These are phyloP conservation scores for Ogataea populi-albae DNA, from an alignment of 805 yeast species.

Conservation along the genomic window DNA sequence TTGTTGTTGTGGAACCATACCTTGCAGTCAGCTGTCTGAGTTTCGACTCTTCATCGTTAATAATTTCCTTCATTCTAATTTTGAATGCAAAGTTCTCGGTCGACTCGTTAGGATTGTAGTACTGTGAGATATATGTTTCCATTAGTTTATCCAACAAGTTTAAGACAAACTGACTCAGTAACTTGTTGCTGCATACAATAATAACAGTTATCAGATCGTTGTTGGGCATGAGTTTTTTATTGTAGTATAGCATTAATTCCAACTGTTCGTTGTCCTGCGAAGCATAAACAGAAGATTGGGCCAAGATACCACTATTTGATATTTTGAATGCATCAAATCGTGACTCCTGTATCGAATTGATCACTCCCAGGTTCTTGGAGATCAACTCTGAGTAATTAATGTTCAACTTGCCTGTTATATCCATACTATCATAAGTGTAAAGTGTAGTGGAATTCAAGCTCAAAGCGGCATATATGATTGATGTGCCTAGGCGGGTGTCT, in stretches of 20 bases:
- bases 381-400: conserved; percentile 53
- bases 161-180: conserved; percentile 45
- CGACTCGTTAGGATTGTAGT: conserved; percentile 19
- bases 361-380: conserved; percentile 51
- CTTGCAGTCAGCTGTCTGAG: conserved; percentile 37
- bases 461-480: conserved; percentile 29
- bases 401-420: conserved; percentile 39
- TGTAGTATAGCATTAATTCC: conserved; percentile 41
- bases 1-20: conserved; percentile 35
- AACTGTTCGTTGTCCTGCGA: conserved; percentile 32
- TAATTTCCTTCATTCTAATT: conserved; percentile 53
- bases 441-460: conserved; percentile 54
- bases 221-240: conserved; percentile 43
- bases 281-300: conserved; percentile 24
- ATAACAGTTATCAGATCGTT: conserved; percentile 53
- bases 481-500: conserved; percentile 6
- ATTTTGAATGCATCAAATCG: conserved; percentile 28
- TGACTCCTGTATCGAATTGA: conserved; percentile 44
- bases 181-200: conserved; percentile 42
- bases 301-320: conserved; percentile 20
- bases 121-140: conserved; percentile 38
- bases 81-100: conserved; percentile 46
- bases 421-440: conserved; percentile 53
- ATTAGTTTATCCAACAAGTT: conserved; percentile 48
- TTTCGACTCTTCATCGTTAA: conserved; percentile 50